phyloP scores from a whole-genome alignment of 169 alveolate species.

The Eimeria praecox region DNA sequence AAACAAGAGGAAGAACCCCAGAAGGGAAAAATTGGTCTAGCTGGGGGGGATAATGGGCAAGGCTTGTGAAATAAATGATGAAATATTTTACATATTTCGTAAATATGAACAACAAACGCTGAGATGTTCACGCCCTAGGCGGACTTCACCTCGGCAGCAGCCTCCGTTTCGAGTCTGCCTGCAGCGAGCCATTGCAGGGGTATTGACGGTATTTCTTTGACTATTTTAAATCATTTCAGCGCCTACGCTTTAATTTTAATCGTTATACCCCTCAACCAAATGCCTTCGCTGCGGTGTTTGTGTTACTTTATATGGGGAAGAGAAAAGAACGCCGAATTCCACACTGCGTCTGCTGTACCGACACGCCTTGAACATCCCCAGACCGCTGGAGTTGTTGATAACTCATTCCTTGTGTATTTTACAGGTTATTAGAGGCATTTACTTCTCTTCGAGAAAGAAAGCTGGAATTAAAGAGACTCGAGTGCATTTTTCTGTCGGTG shows the following conservation, averaged over 20 bases:
- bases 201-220: neutral
- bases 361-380: neutral
- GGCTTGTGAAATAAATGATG: neutral
- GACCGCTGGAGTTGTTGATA: neutral
- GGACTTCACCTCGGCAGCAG: neutral
- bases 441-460: neutral
- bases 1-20: conserved; percentile 33
- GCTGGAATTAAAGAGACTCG: neutral
- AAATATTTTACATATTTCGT: neutral
- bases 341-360: neutral
- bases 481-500: neutral
- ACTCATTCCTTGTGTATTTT: neutral
- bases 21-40: neutral
- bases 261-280: too few relatives aligned
- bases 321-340: neutral
- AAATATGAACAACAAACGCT: neutral
- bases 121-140: neutral
- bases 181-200: neutral
- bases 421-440: neutral
- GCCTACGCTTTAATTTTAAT: too few relatives aligned
- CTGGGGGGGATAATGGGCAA: neutral
- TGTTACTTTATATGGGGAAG: neutral
- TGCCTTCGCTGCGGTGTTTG: neutral
- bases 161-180: conserved; percentile 16
- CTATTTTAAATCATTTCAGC: neutral